Conservation (phyloP, 23 red algal species). For the Chondrus crispus region DNA sequence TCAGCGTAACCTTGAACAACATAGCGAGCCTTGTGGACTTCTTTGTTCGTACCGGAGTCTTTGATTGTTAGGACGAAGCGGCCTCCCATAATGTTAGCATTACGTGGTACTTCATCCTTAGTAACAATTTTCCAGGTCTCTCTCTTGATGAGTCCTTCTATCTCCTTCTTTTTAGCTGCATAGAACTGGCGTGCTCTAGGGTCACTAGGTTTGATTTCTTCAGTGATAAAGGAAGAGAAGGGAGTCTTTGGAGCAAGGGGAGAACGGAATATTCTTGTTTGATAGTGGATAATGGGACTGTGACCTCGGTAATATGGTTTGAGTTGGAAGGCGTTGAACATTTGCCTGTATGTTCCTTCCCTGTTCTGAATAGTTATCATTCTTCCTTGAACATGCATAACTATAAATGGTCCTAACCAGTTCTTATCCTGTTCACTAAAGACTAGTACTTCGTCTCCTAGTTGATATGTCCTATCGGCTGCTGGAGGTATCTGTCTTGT, state of each 20-base stretch:
- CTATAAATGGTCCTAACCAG: too few relatives aligned
- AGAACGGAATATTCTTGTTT: neutral
- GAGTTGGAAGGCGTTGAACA: neutral
- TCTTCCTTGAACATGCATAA: too few relatives aligned
- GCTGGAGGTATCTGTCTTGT: too few relatives aligned
- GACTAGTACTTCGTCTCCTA: too few relatives aligned
- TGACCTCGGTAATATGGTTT: neutral
- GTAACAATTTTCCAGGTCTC: neutral
- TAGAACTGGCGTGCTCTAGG: neutral
- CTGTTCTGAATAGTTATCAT: too few relatives aligned
- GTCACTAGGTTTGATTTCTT: neutral
- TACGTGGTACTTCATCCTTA: neutral
- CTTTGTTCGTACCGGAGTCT: neutral
- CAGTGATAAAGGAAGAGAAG: neutral
- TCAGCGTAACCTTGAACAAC: neutral
- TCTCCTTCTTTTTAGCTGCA: neutral
- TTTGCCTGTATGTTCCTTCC: too few relatives aligned
- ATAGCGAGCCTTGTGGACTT: neutral
- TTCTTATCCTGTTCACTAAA: too few relatives aligned
- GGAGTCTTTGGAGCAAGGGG: neutral
- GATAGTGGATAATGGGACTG: neutral
- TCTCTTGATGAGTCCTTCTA: neutral
- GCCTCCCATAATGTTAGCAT: neutral
- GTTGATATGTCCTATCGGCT: too few relatives aligned
- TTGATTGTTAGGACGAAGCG: neutral